Evolutionary conservation across 768 basidiomycete species (phyloP).

Genomic region (Royoungia palumana): DNA sequence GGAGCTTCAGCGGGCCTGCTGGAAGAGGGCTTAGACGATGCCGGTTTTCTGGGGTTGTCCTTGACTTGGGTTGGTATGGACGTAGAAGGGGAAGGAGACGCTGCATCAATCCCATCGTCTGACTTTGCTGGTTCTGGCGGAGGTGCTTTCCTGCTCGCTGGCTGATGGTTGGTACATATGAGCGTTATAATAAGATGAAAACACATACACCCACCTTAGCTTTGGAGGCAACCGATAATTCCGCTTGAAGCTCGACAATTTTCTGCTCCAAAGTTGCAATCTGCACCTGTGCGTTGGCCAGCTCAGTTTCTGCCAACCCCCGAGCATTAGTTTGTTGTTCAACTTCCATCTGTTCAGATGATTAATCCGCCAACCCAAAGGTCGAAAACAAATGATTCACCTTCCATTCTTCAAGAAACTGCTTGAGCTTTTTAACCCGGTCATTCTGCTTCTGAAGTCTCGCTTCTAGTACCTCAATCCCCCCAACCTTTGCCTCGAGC

Average conservation of each 20-base stretch:
- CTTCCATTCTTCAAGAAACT: slow-evolving; percentile 43
- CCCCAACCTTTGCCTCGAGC: slow-evolving; percentile 22
- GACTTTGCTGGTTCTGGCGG: slow-evolving; percentile 9
- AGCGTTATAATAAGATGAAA: slow-evolving; percentile 5
- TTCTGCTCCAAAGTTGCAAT: slow-evolving; percentile 34
- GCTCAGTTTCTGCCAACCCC: slow-evolving; percentile 32
- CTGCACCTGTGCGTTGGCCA: slow-evolving; percentile 32
- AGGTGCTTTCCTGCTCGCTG: slow-evolving; percentile 9
- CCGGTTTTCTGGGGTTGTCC: slow-evolving; percentile 11
- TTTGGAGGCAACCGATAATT: slow-evolving; percentile 39
- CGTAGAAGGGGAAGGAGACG: slow-evolving; percentile 14
- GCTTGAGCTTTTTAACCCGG: slow-evolving; percentile 42
- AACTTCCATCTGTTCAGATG: slow-evolving; percentile 36
- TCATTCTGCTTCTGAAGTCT: slow-evolving; percentile 43
- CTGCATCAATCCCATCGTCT: slow-evolving; percentile 26
- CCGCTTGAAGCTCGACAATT: slow-evolving; percentile 43
- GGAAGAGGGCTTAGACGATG: slow-evolving; percentile 20
- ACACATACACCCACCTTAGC: slow-evolving; percentile 16
- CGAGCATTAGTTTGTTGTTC: slow-evolving; percentile 36
- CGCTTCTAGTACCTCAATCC: slow-evolving; percentile 30
- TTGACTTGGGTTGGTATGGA: slow-evolving; percentile 14
- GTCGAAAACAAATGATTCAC: slow-evolving; percentile 29
- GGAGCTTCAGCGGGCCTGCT: slow-evolving; percentile 13
- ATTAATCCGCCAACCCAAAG: not conserved
- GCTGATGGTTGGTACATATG: slow-evolving; percentile 6